Base-by-base conservation (phyloP, 2,329 filamentous ascomycete species). In the Ophiostoma sp. region DNA sequence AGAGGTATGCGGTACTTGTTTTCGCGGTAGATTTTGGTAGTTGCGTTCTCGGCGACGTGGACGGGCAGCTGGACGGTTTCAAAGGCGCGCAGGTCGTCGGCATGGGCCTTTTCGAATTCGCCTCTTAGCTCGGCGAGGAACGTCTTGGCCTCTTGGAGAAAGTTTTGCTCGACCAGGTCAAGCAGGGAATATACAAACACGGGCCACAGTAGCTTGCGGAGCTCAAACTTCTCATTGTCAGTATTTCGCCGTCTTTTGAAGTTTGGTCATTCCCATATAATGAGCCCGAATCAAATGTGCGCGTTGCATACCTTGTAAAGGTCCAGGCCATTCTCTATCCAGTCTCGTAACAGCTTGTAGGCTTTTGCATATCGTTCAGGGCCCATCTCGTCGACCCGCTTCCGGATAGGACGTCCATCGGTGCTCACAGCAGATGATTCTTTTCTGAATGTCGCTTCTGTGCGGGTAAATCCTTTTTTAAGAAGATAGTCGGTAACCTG, bases 131-230 rank as follows among this genome's bases (percentile, higher is more conserved):
- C 83, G 36, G 87, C 85, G 72, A 96, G 89, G 76, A 96, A 94
- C 1, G 85, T 82, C 74, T 91, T 89, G 17, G 89, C 88, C 71
- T 96, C 92, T 54, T 87, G 86, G 1, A 86, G 81, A 75, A 90
- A 93, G 73, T 88, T 88, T 72, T 92, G 87, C 44, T 84, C 84
- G 36, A 96, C 86, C 70, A 98, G 86, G 71, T 92, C 89, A 35
- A 99, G 83, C 77, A 91, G 97, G 0, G 92, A 95, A 79, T 99
- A 96, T 68, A 98, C 91, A 76, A 97, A 98, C 0, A 96, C 82
- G 0, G 95, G 95, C 93, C 95, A 99, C 20, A 97, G 81, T 4
- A 98, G 83, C 74, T 96, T 93, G 71, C 88, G 86, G 3, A 99
- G 84, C 80, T 99, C 95, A 64, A 94, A 93, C 88, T 94, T 73